Base-by-base conservation (phyloP, 2,329 filamentous ascomycete genomes). In the Fusarium fujikuroi region DNA sequence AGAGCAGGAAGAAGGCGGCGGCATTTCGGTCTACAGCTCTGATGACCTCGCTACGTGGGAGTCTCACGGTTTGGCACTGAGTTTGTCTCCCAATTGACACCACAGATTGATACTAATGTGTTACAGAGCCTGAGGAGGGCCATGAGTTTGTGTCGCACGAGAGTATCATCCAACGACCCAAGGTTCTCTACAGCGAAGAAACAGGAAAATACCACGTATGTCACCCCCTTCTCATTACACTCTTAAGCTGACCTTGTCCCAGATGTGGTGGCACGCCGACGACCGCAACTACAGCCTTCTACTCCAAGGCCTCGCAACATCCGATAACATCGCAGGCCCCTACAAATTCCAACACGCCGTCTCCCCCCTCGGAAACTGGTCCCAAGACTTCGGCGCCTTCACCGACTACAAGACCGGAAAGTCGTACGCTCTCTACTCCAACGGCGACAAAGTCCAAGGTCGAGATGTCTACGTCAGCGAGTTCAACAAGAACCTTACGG, bases 241-340 rank as follows among this genome's bases (percentile, higher is more conserved):
- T 0, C 9, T 21, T 4, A 50, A 37, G 5, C 57, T 79, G 14
- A 75, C 16, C 8, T 2, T 4, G 3, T 0, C 3, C 1, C 80
- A 88, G 77, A 88, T 88, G 87, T 87, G 86, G 84, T 90, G 88
- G 88, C 88, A 90, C 68, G 88, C 88, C 36, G 88, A 90, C 67
- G 89, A 90, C 67, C 84, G 84, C 11, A 87, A 84, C 0, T 90
- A 90, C 67, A 87, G 87, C 14, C 83, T 85, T 72, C 83, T 90
- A 0, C 83, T 90, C 0, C 88, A 90, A 78, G 88, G 88, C 1
- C 81, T 89, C 39, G 88, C 88, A 7, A 85, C 85, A 3, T 84
- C 88, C 1, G 84, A 88, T 61, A 85, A 83, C 34, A 85, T 88
- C 61, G 82, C 81, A 0, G 88, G 88, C 0, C 88, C 88, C 0